These are phyloP conservation scores for Epichloe gansuensis DNA, from an alignment of 2,329 filamentous ascomycete genomes.

Conservation along the genomic window DNA sequence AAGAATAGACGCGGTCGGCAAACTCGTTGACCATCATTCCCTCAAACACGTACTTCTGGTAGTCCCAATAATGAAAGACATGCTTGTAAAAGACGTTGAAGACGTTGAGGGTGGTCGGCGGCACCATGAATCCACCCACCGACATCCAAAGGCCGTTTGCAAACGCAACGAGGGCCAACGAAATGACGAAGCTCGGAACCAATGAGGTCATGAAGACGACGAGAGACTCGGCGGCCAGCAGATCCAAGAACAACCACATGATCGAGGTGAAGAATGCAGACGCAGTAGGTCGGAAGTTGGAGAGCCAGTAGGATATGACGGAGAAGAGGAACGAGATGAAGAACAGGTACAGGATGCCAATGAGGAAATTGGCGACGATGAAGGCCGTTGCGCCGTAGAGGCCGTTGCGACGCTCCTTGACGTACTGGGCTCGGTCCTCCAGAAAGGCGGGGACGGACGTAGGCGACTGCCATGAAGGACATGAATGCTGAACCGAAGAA, in stretches of 20 bases:
- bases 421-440: constrained; percentile 44
- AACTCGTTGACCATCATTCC: constrained; percentile 95
- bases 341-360: constrained; percentile 72
- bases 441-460: constrained; percentile 64
- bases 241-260: constrained; percentile 76
- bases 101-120: constrained; percentile 57
- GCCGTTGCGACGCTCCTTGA: constrained; percentile 65
- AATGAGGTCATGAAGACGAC: constrained; percentile 65
- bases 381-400: constrained; percentile 65
- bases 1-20: constrained; percentile 44
- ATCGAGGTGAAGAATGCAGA: constrained; percentile 64
- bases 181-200: constrained; percentile 68
- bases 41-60: constrained; percentile 76
- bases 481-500: too few species aligned
- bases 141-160: constrained; percentile 87
- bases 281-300: constrained; percentile 56
- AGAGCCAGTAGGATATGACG: constrained; percentile 66
- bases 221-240: constrained; percentile 69
- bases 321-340: constrained; percentile 67
- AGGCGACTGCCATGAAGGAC: constrained; percentile 66
- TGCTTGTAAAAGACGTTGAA: constrained; percentile 85
- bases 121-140: constrained; percentile 71
- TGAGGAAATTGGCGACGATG: constrained; percentile 67
- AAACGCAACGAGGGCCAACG: constrained; percentile 70
- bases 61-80: constrained; percentile 81